Evolutionary conservation across 192 early-diverging fungal genomes (phyloP).

Genomic region (Dissophora globulifera): DNA sequence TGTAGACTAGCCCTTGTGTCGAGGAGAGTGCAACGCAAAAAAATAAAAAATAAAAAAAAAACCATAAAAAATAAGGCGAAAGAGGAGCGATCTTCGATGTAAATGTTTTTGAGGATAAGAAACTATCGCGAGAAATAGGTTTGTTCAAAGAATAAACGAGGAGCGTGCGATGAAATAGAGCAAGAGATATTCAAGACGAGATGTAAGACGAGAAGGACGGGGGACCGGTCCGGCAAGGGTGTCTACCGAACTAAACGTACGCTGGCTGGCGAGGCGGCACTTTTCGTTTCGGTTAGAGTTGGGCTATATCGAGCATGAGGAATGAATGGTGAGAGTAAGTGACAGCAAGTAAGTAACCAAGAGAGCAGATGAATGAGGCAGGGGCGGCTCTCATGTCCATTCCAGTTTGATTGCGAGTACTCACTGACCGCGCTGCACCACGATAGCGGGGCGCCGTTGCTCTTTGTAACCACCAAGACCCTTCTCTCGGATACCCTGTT

Average conservation of each 20-base stretch:
- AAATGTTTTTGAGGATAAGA: background rate
- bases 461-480: background rate
- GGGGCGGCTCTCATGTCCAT: background rate
- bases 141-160: too few species aligned
- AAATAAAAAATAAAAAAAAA: too few species aligned
- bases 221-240: background rate
- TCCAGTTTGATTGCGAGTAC: background rate
- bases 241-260: too few species aligned
- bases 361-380: background rate
- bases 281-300: conserved; percentile 1
- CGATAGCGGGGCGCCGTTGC: background rate
- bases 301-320: background rate
- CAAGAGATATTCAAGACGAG: too few species aligned
- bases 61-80: too few species aligned
- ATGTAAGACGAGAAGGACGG: background rate
- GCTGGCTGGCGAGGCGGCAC: background rate
- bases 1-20: background rate
- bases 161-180: too few species aligned
- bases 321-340: background rate
- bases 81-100: background rate
- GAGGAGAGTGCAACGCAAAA: background rate
- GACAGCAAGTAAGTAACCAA: background rate
- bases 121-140: background rate
- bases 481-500: background rate
- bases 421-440: background rate